A percentile compares a stretch with the other conserved stretches of the same genome.
Conservation (phyloP, 345 rosid genomes). For the Rhodamnia rubescens region DNA sequence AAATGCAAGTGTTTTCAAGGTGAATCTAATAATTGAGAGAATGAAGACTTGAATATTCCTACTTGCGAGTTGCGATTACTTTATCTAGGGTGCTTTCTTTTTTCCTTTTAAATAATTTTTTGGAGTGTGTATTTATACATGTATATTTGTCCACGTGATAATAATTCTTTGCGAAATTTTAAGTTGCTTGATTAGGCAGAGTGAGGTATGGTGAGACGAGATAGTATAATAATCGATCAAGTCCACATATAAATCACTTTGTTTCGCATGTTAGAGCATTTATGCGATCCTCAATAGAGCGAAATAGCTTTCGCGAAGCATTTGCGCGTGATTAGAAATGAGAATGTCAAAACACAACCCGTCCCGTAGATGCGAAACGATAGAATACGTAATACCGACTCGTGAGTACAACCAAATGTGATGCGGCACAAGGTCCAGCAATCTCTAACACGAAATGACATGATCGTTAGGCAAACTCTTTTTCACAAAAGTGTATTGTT, state of each 20-base stretch:
- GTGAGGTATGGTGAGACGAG: neutral
- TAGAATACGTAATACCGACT: too few species aligned
- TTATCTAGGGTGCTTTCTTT: neutral
- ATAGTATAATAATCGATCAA: neutral
- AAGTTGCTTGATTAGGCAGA: too few species aligned
- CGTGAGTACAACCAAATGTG: neutral
- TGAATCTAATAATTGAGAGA: neutral
- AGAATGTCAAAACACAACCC: neutral
- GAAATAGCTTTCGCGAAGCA: neutral
- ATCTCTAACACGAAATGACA: neutral
- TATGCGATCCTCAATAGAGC: neutral
- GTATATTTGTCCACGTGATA: too few species aligned
- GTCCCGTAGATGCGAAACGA: too few species aligned
- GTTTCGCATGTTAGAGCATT: neutral
- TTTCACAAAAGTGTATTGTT: neutral
- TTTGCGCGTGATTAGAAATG: neutral
- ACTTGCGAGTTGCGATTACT: neutral
- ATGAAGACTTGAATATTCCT: neutral
- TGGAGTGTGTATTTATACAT: too few species aligned
- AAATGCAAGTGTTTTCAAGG: neutral
- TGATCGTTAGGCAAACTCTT: neutral
- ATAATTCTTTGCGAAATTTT: too few species aligned
- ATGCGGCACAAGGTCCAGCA: neutral
- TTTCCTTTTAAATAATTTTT: neutral
- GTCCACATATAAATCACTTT: neutral